A percentile compares a stretch with the other conserved stretches of the same genome.
Evolutionary conservation across 1,139 yeast species (phyloP).

Genomic region (Ogataea hybrid): DNA sequence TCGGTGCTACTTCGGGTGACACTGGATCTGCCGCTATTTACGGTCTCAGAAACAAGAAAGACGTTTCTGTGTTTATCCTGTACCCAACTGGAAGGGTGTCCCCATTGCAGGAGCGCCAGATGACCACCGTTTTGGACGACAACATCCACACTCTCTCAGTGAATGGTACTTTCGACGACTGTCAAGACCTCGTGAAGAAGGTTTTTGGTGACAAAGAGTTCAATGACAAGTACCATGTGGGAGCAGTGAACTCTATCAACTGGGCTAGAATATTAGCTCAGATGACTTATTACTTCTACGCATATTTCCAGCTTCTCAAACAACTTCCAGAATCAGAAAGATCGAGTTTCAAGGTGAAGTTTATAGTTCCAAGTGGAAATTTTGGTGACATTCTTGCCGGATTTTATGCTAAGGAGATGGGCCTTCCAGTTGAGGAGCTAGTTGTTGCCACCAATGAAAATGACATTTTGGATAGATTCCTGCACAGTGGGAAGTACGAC

Average conservation of each 20-base stretch:
- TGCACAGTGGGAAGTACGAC: slow-evolving; percentile 80
- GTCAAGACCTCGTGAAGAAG: slow-evolving; percentile 94
- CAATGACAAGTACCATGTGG: slow-evolving; percentile 86
- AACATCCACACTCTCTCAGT: slow-evolving; percentile 95
- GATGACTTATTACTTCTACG: slow-evolving; percentile 91
- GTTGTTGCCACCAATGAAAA: slow-evolving; percentile 95
- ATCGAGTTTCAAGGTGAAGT: slow-evolving; percentile 53
- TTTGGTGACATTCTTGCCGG: slow-evolving; percentile 98
- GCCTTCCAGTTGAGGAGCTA: slow-evolving; percentile 81
- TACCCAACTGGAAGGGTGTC: slow-evolving; percentile 98
- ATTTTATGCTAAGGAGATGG: slow-evolving; percentile 92
- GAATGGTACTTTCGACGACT: slow-evolving; percentile 95
- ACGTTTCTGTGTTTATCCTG: slow-evolving; percentile 90
- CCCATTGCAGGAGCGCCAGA: slow-evolving; percentile 96
- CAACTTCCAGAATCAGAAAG: slow-evolving; percentile 34
- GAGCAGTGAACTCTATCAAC: slow-evolving; percentile 97
- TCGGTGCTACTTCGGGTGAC: slow-evolving; percentile 99
- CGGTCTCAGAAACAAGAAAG: slow-evolving; percentile 95
- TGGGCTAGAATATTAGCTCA: slow-evolving; percentile 99
- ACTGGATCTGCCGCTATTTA: slow-evolving; percentile 99
- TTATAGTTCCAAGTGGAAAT: slow-evolving; percentile 96
- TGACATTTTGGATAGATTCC: slow-evolving; percentile 89
- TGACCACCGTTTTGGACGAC: slow-evolving; percentile 94
- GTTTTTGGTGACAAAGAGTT: slow-evolving; percentile 87
- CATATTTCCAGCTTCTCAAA: slow-evolving; percentile 74